Conservation (phyloP, 129 eudicot species). For the Logfia minima region DNA sequence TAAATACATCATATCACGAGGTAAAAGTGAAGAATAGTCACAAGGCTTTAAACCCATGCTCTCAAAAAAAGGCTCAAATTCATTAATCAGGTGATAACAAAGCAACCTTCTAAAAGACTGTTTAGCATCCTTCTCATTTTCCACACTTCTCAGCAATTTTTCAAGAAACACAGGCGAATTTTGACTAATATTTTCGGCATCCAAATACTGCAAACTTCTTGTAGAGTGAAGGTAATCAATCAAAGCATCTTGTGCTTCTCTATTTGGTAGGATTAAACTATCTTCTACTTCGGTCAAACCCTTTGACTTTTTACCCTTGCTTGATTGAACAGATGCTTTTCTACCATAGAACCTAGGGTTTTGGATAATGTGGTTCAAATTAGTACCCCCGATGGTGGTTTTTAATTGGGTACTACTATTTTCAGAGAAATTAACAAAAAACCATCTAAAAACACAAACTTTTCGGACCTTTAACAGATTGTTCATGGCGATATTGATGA, state of each 20-base stretch:
- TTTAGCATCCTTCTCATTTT: constrained; percentile 33
- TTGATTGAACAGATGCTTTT: constrained; percentile 25
- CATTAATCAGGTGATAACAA: constrained; percentile 77
- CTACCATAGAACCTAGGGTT: constrained; percentile 50
- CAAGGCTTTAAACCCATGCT: constrained; percentile 68
- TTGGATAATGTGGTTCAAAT: constrained; percentile 33
- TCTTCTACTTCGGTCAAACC: constrained; percentile 6
- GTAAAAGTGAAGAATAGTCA: constrained; percentile 52
- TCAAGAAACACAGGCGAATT: constrained; percentile 60
- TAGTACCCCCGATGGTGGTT: constrained; percentile 22
- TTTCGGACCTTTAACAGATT: constrained; percentile 38
- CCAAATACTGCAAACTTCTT: constrained; percentile 64
- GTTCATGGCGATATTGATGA: constrained; percentile 33
- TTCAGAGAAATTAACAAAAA: not conserved
- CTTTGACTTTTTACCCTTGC: constrained; percentile 12
- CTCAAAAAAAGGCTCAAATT: constrained; percentile 88
- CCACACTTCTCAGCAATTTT: constrained; percentile 48
- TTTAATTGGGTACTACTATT: constrained; percentile 32
- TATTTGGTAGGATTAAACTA: not conserved
- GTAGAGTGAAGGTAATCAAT: constrained; percentile 73
- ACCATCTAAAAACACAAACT: constrained; percentile 27
- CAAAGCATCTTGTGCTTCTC: constrained; percentile 77
- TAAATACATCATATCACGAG: constrained; percentile 51
- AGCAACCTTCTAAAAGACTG: constrained; percentile 54
- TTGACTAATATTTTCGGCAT: constrained; percentile 73